Percentiles rank a stretch among this genome's conserved stretches.
Conservation (phyloP, 139 green algal species). For the Coelastrella sp. region DNA sequence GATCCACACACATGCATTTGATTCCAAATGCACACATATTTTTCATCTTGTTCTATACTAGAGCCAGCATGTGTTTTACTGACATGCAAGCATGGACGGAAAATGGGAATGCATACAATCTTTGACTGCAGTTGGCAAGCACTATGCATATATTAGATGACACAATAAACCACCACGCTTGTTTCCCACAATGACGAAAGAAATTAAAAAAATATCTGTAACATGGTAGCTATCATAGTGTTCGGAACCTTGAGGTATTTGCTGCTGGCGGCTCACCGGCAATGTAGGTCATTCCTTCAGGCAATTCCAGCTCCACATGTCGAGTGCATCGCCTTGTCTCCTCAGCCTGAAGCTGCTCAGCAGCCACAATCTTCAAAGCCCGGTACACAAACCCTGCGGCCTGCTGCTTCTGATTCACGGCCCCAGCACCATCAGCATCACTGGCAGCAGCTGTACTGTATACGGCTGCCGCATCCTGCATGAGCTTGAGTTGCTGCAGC, state of each 20-base stretch:
- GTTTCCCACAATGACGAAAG: background rate
- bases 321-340: slow-evolving; percentile 14
- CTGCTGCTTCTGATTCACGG: background rate
- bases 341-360: slow-evolving; percentile 7
- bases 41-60: too few species aligned
- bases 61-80: too few species aligned
- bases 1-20: too few species aligned
- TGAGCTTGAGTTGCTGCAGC: background rate
- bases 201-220: background rate
- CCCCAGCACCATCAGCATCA: background rate
- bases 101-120: background rate
- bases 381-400: background rate
- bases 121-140: background rate
- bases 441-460: background rate
- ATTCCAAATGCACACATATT: too few species aligned
- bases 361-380: background rate
- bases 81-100: too few species aligned
- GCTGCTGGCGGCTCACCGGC: background rate
- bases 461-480: background rate
- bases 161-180: too few species aligned
- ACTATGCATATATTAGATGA: background rate
- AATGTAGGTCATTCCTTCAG: slow-evolving; percentile 12
- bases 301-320: slow-evolving; percentile 39
- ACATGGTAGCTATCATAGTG: too few species aligned
- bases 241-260: too few species aligned